These are phyloP conservation scores for Kazachstania sp. DNA, from an alignment of 1,139 yeast genomes.

Conservation along the genomic window DNA sequence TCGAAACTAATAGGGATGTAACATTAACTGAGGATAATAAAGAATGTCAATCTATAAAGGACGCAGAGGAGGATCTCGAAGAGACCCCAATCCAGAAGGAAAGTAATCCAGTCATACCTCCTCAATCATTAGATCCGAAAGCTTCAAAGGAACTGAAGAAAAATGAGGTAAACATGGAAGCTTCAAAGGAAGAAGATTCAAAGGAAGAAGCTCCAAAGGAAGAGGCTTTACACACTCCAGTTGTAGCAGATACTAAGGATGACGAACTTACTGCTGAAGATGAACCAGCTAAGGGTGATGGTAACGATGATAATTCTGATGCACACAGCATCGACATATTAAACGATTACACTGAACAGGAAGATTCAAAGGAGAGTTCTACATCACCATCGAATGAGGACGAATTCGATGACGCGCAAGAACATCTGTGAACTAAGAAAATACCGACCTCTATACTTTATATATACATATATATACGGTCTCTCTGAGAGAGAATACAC, in stretches of 20 bases:
- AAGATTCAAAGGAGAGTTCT: background rate
- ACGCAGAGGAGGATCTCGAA: too few species aligned
- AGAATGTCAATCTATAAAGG: too few species aligned
- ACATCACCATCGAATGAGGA: conserved; percentile 7
- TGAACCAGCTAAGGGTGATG: background rate
- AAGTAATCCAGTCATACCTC: too few species aligned
- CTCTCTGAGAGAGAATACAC: background rate
- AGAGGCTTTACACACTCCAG: too few species aligned
- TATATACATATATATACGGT: background rate
- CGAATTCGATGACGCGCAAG: conserved; percentile 17
- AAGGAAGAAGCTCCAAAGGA: too few species aligned
- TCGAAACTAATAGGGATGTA: background rate
- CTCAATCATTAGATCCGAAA: too few species aligned
- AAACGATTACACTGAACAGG: conserved; percentile 4
- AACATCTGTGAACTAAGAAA: background rate
- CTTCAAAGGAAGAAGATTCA: too few species aligned
- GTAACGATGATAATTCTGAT: background rate
- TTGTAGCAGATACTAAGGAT: background rate
- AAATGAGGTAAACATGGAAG: too few species aligned
- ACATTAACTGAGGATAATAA: background rate
- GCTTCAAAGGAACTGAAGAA: too few species aligned
- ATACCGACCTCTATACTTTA: background rate
- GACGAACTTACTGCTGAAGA: background rate
- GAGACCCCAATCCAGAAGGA: too few species aligned
- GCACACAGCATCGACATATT: conserved; percentile 9